Base-by-base conservation (phyloP, 1,139 yeast species). In the Scheffersomyces cryptocercus region DNA sequence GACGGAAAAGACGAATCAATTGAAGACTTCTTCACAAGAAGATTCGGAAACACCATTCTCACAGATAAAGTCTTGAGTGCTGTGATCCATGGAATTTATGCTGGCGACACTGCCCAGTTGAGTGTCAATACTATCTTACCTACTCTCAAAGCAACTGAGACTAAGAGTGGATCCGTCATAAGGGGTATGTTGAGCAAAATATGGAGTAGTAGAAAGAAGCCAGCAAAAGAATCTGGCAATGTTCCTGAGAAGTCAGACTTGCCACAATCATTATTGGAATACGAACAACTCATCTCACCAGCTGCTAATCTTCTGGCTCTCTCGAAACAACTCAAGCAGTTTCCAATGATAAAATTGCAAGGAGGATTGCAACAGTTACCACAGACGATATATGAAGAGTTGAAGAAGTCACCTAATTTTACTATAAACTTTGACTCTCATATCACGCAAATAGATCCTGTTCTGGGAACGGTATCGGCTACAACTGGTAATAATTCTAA, bases 31-130 rank as follows among this genome's bases (percentile, higher is more conserved):
- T 63, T 91, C 33, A 58, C 70, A 2, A 70, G 98, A 51, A 67
- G 97, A 46, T 84, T 90, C 56, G 90, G 91, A 3, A 59, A 56
- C 15, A 70, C 75, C 5, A 59, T 63, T 1, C 50, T 89, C 5
- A 77, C 88, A 2, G 78, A 80, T 40, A 82, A 87, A 44, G 66
- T 93, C 11, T 65, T 86, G 13, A 88, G 96, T 61, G 98, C 97
- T 0, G 68, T 91, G 3, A 70, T 86, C 58, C 90, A 90, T 57
- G 99, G 99, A 0, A 83, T 93, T 2, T 93, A 90, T 61, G 97
- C 96, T 4, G 97, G 96, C 1, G 96, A 91, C 61, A 75, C 82
- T 3, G 59, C 75, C 9, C 70, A 79, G 46, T 67, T 93, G 37
- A 87, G 96, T 64, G 81, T 86, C 0, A 68, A 77, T 16, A 71